Evolutionary conservation across 2,329 filamentous ascomycete genomes (phyloP).

Genomic region (Trichophyton simii): DNA sequence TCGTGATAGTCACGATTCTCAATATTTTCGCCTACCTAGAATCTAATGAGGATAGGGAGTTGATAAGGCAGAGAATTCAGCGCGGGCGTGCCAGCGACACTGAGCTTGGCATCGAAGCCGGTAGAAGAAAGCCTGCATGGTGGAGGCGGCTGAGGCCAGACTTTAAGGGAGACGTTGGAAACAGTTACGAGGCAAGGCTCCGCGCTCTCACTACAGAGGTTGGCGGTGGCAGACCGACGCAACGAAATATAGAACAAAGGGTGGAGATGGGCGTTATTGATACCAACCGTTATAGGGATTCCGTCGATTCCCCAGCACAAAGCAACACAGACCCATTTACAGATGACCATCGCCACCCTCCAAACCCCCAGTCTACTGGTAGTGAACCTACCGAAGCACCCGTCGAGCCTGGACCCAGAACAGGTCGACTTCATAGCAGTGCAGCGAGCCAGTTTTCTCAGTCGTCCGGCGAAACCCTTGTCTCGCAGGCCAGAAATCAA

Average conservation of each 20-base stretch:
- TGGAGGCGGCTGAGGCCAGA: slow-evolving; percentile 39
- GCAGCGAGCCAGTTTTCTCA: slow-evolving; percentile 7
- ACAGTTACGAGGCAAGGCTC: slow-evolving; percentile 19
- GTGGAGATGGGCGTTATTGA: slow-evolving; percentile 30
- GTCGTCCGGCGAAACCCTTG: slow-evolving; percentile 11
- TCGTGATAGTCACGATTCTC: slow-evolving; percentile 36
- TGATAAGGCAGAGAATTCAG: slow-evolving; percentile 51
- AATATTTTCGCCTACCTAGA: slow-evolving; percentile 44
- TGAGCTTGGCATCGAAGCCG: slow-evolving; percentile 45
- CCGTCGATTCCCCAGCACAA: background rate
- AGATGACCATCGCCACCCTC: slow-evolving; percentile 1
- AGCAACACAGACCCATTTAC: slow-evolving; percentile 6
- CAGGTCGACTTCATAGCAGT: background rate
- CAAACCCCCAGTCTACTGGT: background rate
- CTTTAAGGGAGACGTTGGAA: slow-evolving; percentile 15
- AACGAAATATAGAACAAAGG: slow-evolving; percentile 18
- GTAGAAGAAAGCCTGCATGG: slow-evolving; percentile 49
- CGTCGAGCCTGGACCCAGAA: background rate
- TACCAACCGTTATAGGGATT: slow-evolving; percentile 7
- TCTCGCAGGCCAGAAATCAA: slow-evolving; percentile 9
- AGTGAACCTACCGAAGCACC: background rate
- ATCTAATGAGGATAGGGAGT: slow-evolving; percentile 56
- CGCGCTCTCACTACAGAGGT: slow-evolving; percentile 25
- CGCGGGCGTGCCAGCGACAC: slow-evolving; percentile 46
- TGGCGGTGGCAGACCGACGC: slow-evolving; percentile 21